These are phyloP conservation scores for Citrus medica DNA, from an alignment of 345 rosid species.

Conservation along the genomic window DNA sequence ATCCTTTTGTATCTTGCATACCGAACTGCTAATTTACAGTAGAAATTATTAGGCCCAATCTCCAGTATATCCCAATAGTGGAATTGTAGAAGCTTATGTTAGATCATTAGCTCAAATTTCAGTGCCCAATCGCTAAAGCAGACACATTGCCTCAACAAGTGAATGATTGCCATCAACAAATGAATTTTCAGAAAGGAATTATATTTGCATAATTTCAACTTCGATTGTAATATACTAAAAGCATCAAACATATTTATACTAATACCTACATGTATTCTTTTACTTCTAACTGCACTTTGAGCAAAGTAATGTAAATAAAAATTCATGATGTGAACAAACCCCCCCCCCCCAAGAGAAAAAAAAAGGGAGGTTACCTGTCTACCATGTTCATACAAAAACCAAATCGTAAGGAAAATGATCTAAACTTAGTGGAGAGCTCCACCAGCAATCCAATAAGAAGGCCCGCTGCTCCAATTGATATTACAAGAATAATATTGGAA, in stretches of 20 bases:
- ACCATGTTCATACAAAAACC: slow-evolving; percentile 41
- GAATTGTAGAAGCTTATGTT: no score
- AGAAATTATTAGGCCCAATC: background rate
- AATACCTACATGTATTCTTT: background rate
- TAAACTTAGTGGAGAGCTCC: slow-evolving; percentile 60
- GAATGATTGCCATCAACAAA: background rate
- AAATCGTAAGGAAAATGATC: slow-evolving; percentile 49
- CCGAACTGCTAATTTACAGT: background rate
- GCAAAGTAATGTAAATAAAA: background rate
- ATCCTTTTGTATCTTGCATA: background rate
- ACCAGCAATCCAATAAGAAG: slow-evolving; percentile 75
- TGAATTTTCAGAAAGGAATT: background rate
- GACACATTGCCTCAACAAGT: background rate
- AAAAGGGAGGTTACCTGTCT: slow-evolving; percentile 41
- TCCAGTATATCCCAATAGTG: background rate
- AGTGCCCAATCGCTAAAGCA: background rate
- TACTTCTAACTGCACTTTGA: background rate
- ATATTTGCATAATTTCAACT: background rate
- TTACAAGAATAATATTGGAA: slow-evolving; percentile 72
- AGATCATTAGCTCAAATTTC: background rate
- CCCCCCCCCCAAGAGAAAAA: background rate
- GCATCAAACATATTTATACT: background rate
- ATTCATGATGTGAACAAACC: background rate
- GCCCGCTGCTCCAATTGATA: slow-evolving; percentile 75
- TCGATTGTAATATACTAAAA: background rate